Evolutionary conservation across 192 early-diverging fungal genomes (phyloP), one percentile per base, ranked within the genome.

Genomic region (Lobosporangium transversale): DNA sequence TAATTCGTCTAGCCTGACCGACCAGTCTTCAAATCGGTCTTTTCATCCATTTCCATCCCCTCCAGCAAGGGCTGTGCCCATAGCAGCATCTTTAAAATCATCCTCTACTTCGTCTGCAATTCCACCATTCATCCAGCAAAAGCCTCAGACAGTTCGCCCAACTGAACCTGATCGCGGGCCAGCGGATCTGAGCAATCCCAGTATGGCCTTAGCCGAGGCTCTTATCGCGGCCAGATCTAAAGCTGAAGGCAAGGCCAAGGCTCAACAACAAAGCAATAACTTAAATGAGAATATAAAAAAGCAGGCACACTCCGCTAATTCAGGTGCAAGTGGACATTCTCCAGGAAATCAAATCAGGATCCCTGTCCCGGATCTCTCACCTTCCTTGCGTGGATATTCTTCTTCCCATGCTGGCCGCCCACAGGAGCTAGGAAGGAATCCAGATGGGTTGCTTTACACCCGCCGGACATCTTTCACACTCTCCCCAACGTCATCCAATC

Each of bases 21-120:
- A 21, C 6, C 21, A 37, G 51, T 45, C 55, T 9, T 37, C 68
- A 6, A 35, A 45, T 26, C 73, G 53, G 26, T 61, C 73, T 2
- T 67, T 76, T 47, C 73, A 67, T 37, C 73, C 73, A 11, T 76
- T 76, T 29, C 73, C 73, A 23, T 76, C 73, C 36, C 73, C 65
- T 27, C 73, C 65, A 30, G 35, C 51, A 35, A 53, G 64, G 58
- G 40, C 62, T 26, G 56, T 54, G 32, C 62, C 57, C 31, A 12
- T 59, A 2, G 30, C 62, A 35, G 18, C 63, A 29, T 18, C 37
- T 30, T 45, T 42, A 45, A 30, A 40, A 5, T 44, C 58, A 3
- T 18, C 57, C 1, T 35, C 53, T 45, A 12, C 58, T 29, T 58
- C 49, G 23, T 18, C 44, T 17, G 51, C 66, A 15, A 29, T 51